phyloP scores from a whole-genome alignment of 495 filamentous ascomycete genomes.

The Aspergillus ellipticus region DNA sequence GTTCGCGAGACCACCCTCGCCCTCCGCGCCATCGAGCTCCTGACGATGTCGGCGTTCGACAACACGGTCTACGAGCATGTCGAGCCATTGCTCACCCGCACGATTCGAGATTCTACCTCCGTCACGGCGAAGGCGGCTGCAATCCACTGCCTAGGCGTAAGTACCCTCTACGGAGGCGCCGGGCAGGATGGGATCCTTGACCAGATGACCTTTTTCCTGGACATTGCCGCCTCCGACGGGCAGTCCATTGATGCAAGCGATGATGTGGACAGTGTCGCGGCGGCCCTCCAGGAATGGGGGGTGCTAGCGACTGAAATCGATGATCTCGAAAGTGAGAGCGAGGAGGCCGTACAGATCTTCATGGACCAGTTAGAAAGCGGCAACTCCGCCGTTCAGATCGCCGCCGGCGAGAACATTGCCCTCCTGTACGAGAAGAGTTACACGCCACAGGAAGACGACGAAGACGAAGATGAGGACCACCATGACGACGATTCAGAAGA shows the following conservation, averaged over 20 bases:
- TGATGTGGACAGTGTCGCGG: slow-evolving; percentile 69
- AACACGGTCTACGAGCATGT: slow-evolving; percentile 67
- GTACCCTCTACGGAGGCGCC: slow-evolving; percentile 76
- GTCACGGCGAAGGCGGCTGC: slow-evolving; percentile 64
- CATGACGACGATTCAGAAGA: slow-evolving; percentile 56
- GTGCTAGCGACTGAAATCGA: slow-evolving; percentile 80
- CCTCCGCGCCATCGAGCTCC: slow-evolving; percentile 69
- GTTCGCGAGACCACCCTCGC: slow-evolving; percentile 71
- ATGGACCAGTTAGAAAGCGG: slow-evolving; percentile 83
- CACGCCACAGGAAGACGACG: slow-evolving; percentile 57
- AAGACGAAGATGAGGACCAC: slow-evolving; percentile 61
- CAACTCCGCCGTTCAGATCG: slow-evolving; percentile 73
- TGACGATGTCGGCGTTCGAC: slow-evolving; percentile 67
- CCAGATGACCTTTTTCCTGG: slow-evolving; percentile 77
- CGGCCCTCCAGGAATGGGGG: slow-evolving; percentile 85
- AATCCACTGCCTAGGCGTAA: slow-evolving; percentile 69
- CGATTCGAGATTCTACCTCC: slow-evolving; percentile 67
- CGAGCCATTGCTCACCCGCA: slow-evolving; percentile 59
- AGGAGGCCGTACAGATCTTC: slow-evolving; percentile 76
- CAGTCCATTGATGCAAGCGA: slow-evolving; percentile 69
- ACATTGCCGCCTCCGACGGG: slow-evolving; percentile 85
- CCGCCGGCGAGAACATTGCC: slow-evolving; percentile 87
- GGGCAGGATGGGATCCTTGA: slow-evolving; percentile 65
- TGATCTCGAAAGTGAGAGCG: slow-evolving; percentile 70
- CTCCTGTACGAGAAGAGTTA: slow-evolving; percentile 83